Conservation (phyloP, 2,329 filamentous ascomycete genomes). For the Scleromitrula shiraiana region DNA sequence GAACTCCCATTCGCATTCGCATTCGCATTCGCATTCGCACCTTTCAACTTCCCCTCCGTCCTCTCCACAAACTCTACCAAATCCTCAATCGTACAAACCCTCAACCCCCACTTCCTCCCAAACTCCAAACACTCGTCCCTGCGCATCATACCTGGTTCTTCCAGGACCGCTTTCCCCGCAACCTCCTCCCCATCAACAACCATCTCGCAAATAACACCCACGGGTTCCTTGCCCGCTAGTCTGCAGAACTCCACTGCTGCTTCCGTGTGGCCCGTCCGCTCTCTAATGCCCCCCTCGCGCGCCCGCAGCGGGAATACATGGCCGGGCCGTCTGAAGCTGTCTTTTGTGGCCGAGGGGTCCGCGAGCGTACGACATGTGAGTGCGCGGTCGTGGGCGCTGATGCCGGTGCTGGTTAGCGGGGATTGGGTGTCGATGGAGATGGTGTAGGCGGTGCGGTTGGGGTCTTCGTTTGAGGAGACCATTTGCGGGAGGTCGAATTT, state of each 20-base stretch:
- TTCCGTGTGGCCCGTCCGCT: slow-evolving; percentile 82
- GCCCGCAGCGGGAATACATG: slow-evolving; percentile 85
- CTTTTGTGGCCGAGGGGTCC: slow-evolving; percentile 42
- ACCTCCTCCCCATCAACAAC: slow-evolving; percentile 77
- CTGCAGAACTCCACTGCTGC: slow-evolving; percentile 86
- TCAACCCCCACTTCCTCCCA: slow-evolving; percentile 79
- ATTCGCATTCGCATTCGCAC: slow-evolving; percentile 18
- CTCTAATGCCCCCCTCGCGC: slow-evolving; percentile 69
- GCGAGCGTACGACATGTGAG: slow-evolving; percentile 75
- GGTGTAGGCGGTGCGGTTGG: slow-evolving; percentile 87
- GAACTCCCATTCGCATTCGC: slow-evolving; percentile 17
- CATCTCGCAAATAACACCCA: slow-evolving; percentile 81
- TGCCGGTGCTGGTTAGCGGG: slow-evolving; percentile 74
- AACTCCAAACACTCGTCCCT: slow-evolving; percentile 83
- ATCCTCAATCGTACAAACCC: slow-evolving; percentile 92
- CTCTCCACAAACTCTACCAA: slow-evolving; percentile 55
- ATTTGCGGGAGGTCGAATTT: slow-evolving; percentile 79
- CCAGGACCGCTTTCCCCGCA: slow-evolving; percentile 55
- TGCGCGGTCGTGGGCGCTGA: slow-evolving; percentile 79
- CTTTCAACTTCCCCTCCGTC: slow-evolving; percentile 25
- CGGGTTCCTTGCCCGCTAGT: slow-evolving; percentile 68
- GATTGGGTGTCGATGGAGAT: slow-evolving; percentile 76
- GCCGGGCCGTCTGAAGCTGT: slow-evolving; percentile 70
- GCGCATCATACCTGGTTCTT: slow-evolving; percentile 79
- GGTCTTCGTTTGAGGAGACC: slow-evolving; percentile 68